Base-by-base conservation (phyloP, 2,329 filamentous ascomycete genomes). In the Colletotrichum destructivum region DNA sequence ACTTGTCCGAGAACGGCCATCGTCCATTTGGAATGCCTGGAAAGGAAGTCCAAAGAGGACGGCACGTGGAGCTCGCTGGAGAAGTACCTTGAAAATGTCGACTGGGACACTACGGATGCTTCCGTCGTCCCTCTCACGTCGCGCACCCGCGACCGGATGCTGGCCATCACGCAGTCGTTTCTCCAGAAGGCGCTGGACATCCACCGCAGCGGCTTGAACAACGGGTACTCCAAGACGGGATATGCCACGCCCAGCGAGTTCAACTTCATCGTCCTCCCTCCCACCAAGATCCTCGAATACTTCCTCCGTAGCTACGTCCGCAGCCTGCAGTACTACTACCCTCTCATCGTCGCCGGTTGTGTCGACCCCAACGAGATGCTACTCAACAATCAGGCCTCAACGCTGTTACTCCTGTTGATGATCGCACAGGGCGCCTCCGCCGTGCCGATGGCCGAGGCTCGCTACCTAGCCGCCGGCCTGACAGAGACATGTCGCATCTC, bases 401-500 rank as follows among this genome's bases (percentile, higher is more conserved):
- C 89, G 47, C 80, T 93, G 40, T 82, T 93, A 15, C 87, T 93
- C 1, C 83, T 93, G 26, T 87, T 93, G 78, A 93, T 93, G 91
- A 91, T 93, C 66, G 91, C 91, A 1, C 90, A 92, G 75, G 92
- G 91, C 18, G 91, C 91, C 12, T 89, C 90, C 68, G 86, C 88
- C n/a, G 89, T 92, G 62, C 89, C 90, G 4, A 90, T 88, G 49
- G 84, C 88, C 0, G 91, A 93, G 80, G 91, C 91, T 2, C 85
- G 90, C 51, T 90, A 88, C 78, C 83, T 94, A 15, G 90, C 91
- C 5, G 89, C 89, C 2, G 91, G 91, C 0, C 81, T 94, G 67
- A 91, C 90, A 0, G 92, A 93, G 80, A 92, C 90, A 4, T 93
- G 91, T 77, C 90, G 91, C 52, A 92, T 93, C 75, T 92, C 90